phyloP scores from a whole-genome alignment of 352 stramenopile species.

The Paralagenidium karlingii region DNA sequence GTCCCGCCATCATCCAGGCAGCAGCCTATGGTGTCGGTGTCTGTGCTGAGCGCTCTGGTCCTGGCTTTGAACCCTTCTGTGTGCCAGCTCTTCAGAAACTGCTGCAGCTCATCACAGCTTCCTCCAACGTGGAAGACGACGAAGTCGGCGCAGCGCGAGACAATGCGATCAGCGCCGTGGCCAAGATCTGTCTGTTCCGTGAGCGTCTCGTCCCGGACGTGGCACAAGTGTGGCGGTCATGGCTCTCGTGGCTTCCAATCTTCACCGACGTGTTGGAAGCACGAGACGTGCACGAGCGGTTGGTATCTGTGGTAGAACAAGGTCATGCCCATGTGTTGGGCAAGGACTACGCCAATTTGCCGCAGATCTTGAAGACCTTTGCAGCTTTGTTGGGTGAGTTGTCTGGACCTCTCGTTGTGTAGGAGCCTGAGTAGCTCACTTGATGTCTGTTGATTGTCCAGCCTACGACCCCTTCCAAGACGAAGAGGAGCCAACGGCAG shows the following conservation, averaged over 20 bases:
- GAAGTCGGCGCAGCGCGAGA: constrained; percentile 57
- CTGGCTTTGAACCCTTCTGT: constrained; percentile 58
- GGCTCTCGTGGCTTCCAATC: constrained; percentile 74
- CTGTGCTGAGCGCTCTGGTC: constrained; percentile 64
- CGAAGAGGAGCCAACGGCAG: constrained; percentile 36
- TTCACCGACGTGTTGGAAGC: constrained; percentile 69
- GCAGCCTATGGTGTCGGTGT: constrained; percentile 75
- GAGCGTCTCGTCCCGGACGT: constrained; percentile 32
- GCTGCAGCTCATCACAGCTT: constrained; percentile 41
- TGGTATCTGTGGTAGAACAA: constrained; percentile 45
- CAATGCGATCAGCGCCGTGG: constrained; percentile 72
- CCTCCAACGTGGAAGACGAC: constrained; percentile 27
- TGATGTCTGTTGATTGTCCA: constrained; percentile 5
- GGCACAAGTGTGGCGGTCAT: constrained; percentile 51
- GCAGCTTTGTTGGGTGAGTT: constrained; percentile 57
- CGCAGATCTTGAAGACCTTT: constrained; percentile 61
- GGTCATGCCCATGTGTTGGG: constrained; percentile 55
- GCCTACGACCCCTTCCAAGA: constrained; percentile 40
- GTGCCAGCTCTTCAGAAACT: constrained; percentile 58
- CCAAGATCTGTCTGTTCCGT: constrained; percentile 58
- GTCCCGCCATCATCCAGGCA: constrained; percentile 50
- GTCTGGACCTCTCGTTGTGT: constrained; percentile 3
- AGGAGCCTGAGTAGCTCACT: background rate
- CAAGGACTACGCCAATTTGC: constrained; percentile 45
- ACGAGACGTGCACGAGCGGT: constrained; percentile 55